phyloP scores from a whole-genome alignment of 495 filamentous ascomycete genomes.

The Chaetomium tenue region DNA sequence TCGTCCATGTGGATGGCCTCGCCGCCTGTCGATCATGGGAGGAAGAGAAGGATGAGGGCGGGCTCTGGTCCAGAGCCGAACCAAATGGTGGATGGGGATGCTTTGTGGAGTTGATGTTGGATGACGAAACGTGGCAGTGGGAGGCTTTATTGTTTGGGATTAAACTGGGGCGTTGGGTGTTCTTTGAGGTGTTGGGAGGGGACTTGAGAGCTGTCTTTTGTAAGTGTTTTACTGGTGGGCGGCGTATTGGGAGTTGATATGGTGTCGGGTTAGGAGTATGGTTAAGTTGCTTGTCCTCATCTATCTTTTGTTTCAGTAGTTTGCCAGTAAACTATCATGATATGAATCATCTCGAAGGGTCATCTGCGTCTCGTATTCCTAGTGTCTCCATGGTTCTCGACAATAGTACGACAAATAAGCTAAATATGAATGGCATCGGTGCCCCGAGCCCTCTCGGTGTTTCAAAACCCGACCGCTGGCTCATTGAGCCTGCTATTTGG shows the following conservation, averaged over 20 bases:
- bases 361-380: not conserved
- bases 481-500: not conserved
- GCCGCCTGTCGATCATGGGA: slow-evolving; percentile 6
- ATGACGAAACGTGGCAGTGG: too few relatives aligned
- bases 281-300: not conserved
- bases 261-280: not conserved
- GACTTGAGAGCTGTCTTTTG: not conserved
- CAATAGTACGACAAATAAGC: not conserved
- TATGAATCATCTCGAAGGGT: not conserved
- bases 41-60: slow-evolving; percentile 11
- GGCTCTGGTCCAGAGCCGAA: not conserved
- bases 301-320: not conserved
- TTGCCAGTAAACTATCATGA: not conserved
- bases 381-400: not conserved
- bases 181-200: not conserved
- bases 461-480: too few relatives aligned
- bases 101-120: slow-evolving; percentile 15
- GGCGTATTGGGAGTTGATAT: not conserved
- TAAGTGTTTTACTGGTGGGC: not conserved
- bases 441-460: not conserved
- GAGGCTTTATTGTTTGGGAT: not conserved
- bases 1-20: slow-evolving; percentile 1
- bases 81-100: slow-evolving; percentile 25
- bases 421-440: not conserved
- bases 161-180: not conserved